Evolutionary conservation across 1,139 yeast species (phyloP).

Genomic region (Zygosaccharomyces pseudobailii): DNA sequence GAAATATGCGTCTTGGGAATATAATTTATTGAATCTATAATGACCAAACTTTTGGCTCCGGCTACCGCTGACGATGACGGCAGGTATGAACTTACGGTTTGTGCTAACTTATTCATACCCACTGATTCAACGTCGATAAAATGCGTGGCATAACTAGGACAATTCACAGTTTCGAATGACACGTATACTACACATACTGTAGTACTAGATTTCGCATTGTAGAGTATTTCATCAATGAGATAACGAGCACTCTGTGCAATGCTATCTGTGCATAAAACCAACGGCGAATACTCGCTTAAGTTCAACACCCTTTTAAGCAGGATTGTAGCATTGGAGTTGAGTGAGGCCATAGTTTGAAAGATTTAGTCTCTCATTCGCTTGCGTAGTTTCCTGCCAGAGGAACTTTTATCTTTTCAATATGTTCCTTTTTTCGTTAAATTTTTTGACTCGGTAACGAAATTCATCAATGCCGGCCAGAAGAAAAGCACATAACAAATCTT

Average conservation of each 20-base stretch:
- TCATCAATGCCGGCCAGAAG: background rate
- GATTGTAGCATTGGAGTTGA: conserved; percentile 53
- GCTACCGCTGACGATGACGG: conserved; percentile 19
- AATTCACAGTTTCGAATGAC: conserved; percentile 57
- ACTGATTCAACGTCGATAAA: conserved; percentile 46
- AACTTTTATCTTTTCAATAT: too few relatives aligned
- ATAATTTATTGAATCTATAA: conserved; percentile 69
- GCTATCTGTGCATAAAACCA: conserved; percentile 64
- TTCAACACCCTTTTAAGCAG: conserved; percentile 58
- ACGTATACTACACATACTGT: conserved; percentile 43
- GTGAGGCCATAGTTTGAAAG: conserved; percentile 28
- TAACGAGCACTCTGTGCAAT: conserved; percentile 60
- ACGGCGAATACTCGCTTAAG: conserved; percentile 68
- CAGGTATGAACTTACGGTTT: conserved; percentile 27
- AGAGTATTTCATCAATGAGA: conserved; percentile 54
- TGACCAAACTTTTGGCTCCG: conserved; percentile 17
- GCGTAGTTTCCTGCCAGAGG: too few relatives aligned
- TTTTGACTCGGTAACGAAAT: background rate
- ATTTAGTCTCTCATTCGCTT: too few relatives aligned
- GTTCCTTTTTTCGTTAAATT: background rate
- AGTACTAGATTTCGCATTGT: conserved; percentile 33
- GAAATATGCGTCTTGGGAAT: conserved; percentile 46
- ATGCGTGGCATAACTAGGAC: conserved; percentile 46
- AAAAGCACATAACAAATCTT: background rate
- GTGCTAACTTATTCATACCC: conserved; percentile 28